Evolutionary conservation across 306 rosid species (phyloP), one percentile per base, ranked within the genome.

Genomic region (Astragalus glycyphyllos): DNA sequence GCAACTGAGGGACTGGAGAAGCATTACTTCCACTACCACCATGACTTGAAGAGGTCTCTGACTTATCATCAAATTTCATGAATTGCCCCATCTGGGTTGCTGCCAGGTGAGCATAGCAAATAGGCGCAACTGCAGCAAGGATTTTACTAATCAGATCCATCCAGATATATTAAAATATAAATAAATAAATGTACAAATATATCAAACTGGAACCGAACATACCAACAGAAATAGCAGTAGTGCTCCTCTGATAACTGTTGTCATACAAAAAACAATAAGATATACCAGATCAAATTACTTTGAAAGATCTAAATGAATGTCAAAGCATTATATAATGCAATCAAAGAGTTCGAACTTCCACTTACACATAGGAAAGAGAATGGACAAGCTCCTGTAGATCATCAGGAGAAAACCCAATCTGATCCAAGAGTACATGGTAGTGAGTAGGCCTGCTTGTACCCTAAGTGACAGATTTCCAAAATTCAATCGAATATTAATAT

Each of bases 181-280:
- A 6, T 23, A 20, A 2, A n/a, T 20, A 20, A 20, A 20, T 3
- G 5, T 63, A 64, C 47, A 11, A 2, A 17, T 9, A 6, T 3
- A 69, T 20, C 7, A 12, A 45, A 46, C 1, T 17, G 15, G 4
- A 4, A 56, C 47, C 56, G 31, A 26, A 77, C 38, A 64, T 80
- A 89, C 98, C 98, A 0, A 94, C 92, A 55, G 98, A 94, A 12
- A 94, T 87, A 5, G 98, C 98, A 34, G 97, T 90, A 1, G 97
- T 94, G 72, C 98, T 94, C 77, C 98, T 78, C 78, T 94, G 98
- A 75, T 94, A 94, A 65, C 98, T 94, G 82, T 62, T 31, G 5
- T 15, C 73, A 77, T 53, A 60, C 12, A 29, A 71, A 12, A 14
- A 23, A 3, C 2, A 7, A 6, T 15, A 14, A 42, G 72, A 16